Conservation (phyloP, 2,329 filamentous ascomycete genomes). For the Gremmenia infestans region DNA sequence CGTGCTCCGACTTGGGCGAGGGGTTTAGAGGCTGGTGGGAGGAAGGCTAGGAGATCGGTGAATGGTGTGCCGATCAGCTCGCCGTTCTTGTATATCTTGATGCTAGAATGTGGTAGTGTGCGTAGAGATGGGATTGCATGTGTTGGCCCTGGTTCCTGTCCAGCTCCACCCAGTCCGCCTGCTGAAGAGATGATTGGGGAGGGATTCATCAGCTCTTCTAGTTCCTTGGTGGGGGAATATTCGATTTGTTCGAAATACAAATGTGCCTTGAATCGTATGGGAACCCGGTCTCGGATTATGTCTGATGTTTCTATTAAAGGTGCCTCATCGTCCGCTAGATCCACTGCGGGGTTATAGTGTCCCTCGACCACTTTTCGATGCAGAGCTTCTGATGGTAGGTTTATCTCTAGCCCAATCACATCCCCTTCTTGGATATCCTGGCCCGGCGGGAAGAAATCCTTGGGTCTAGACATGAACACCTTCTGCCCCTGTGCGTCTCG, state of each 20-base stretch:
- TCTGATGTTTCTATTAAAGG: conserved; percentile 57
- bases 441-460: conserved; percentile 75
- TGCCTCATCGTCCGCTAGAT: conserved; percentile 54
- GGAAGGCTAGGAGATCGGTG: conserved; percentile 79
- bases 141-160: conserved; percentile 61
- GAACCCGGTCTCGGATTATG: conserved; percentile 90
- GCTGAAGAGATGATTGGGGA: conserved; percentile 44
- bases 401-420: conserved; percentile 90
- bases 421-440: conserved; percentile 84
- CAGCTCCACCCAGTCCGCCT: conserved; percentile 31
- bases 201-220: conserved; percentile 78
- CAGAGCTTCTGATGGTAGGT: conserved; percentile 75
- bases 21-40: conserved; percentile 81
- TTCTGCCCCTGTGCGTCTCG: conserved; percentile 88
- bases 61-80: conserved; percentile 81
- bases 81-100: conserved; percentile 92
- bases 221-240: conserved; percentile 79
- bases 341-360: conserved; percentile 80
- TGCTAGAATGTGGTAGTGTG: conserved; percentile 78
- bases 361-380: conserved; percentile 87
- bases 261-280: conserved; percentile 88
- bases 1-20: conserved; percentile 68
- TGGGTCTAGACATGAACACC: conserved; percentile 89
- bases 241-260: conserved; percentile 93
- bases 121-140: conserved; percentile 71